Percentiles rank a stretch among this genome's conserved stretches.
These are phyloP conservation scores for Mortierella hygrophila DNA, from an alignment of 192 early-diverging fungal species.

Conservation along the genomic window DNA sequence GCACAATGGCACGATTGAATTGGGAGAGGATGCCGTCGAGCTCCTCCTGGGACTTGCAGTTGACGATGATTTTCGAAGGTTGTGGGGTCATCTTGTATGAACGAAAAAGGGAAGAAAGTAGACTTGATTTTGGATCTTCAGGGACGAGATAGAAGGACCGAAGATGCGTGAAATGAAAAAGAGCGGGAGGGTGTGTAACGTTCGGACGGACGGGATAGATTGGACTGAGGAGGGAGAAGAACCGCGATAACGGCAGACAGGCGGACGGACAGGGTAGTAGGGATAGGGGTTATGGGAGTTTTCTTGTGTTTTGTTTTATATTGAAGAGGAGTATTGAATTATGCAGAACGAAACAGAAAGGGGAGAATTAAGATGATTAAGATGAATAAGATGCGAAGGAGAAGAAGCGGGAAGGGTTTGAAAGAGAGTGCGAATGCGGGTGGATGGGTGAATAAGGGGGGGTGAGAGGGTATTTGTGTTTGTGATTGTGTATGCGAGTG, in stretches of 20 bases:
- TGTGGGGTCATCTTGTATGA: slow-evolving; percentile 18
- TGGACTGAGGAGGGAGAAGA: not conserved
- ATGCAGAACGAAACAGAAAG: too few relatives aligned
- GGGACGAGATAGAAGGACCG: not conserved
- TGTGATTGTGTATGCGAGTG: not conserved
- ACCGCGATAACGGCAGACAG: not conserved
- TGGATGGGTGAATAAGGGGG: not conserved
- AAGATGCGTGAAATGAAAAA: slow-evolving; percentile 1
- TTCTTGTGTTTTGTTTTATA: not conserved
- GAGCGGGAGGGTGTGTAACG: not conserved
- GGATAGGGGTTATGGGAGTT: too few relatives aligned
- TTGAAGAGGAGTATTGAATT: not conserved
- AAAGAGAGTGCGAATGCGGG: not conserved
- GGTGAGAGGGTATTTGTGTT: not conserved
- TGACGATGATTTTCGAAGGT: slow-evolving; percentile 21
- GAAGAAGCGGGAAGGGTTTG: not conserved
- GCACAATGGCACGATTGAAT: slow-evolving; percentile 19
- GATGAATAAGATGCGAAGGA: not conserved
- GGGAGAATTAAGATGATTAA: not conserved
- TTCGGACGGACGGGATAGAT: not conserved
- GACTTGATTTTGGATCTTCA: not conserved
- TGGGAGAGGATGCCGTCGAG: slow-evolving; percentile 22
- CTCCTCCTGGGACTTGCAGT: slow-evolving; percentile 39
- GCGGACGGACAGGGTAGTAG: not conserved
- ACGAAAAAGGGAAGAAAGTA: not conserved